These are phyloP conservation scores for Calocybe cyanea DNA, from an alignment of 768 basidiomycete genomes.

Conservation along the genomic window DNA sequence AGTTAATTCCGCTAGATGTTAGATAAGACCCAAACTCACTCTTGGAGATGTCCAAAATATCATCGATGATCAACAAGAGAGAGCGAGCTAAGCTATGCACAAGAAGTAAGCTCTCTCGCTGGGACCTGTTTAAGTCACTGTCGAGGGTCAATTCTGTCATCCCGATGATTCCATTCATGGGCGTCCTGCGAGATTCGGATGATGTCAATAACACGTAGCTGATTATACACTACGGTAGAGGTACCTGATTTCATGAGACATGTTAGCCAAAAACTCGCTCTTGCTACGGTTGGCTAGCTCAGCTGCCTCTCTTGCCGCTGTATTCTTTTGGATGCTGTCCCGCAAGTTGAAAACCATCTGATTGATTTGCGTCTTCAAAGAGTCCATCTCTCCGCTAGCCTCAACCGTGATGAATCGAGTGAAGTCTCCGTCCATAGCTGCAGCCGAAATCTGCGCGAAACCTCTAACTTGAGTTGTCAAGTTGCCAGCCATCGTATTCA, in stretches of 20 bases:
- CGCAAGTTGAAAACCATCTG: constrained; percentile 98
- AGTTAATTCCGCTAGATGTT: constrained; percentile 11
- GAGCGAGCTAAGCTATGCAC: constrained; percentile 94
- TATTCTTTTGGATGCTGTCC: constrained; percentile 98
- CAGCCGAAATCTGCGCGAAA: constrained; percentile 97
- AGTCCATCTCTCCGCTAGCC: constrained; percentile 98
- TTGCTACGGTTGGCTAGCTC: constrained; percentile 97
- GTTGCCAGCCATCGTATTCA: constrained; percentile 97
- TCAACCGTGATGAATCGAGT: constrained; percentile 99
- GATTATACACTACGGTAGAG: background rate
- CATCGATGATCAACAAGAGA: constrained; percentile 94
- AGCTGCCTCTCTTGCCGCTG: constrained; percentile 93
- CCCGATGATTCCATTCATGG: constrained; percentile 99
- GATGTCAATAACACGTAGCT: constrained; percentile 3
- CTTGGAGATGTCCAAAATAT: constrained; percentile 99
- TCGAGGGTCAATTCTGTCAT: constrained; percentile 98
- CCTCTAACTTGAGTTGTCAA: constrained; percentile 98
- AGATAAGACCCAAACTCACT: constrained; percentile 52
- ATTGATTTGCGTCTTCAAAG: constrained; percentile 97
- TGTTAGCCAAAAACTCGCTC: constrained; percentile 98
- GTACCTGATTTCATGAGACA: constrained; percentile 94
- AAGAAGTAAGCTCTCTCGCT: constrained; percentile 91
- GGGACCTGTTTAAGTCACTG: constrained; percentile 89
- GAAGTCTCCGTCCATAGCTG: constrained; percentile 98
- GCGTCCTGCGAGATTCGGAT: constrained; percentile 58